These are phyloP conservation scores for Cyclotella cryptica DNA, from an alignment of 108 stramenopile genomes.

Conservation along the genomic window DNA sequence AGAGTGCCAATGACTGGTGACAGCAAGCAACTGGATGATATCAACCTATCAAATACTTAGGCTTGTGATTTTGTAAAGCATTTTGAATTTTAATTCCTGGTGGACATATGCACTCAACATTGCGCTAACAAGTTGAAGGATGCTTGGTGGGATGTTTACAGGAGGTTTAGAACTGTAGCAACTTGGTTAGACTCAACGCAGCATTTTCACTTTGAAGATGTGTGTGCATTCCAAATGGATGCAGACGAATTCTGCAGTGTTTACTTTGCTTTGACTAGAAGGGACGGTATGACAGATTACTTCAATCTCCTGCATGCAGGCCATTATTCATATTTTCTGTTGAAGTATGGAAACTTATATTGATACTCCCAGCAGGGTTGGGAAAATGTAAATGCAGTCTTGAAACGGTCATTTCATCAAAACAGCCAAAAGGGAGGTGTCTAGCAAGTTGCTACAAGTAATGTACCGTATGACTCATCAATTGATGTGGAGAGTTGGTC, in stretches of 20 bases:
- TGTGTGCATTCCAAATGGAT: not conserved
- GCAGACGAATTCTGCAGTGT: not conserved
- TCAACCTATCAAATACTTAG: not conserved
- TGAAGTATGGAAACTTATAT: no score
- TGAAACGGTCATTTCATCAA: not conserved
- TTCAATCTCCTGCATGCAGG: not conserved
- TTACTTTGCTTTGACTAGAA: not conserved
- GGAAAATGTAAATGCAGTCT: not conserved
- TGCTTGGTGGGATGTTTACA: not conserved
- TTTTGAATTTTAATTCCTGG: not conserved
- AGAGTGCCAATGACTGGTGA: not conserved
- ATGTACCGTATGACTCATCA: no score
- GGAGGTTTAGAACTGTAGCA: not conserved
- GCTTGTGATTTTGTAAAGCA: not conserved
- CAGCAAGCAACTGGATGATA: not conserved
- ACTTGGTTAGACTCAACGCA: not conserved
- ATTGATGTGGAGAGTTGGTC: no score
- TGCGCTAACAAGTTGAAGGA: not conserved
- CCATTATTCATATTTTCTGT: no score
- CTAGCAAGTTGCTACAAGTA: not conserved
- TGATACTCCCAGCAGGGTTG: no score
- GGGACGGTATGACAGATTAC: not conserved
- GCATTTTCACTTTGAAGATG: not conserved
- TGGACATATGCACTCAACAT: not conserved
- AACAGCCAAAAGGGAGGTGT: not conserved